A percentile compares a stretch with the other conserved stretches of the same genome.
Conservation (phyloP, 345 rosid species). For the Psidium friedrichsthalianum region DNA sequence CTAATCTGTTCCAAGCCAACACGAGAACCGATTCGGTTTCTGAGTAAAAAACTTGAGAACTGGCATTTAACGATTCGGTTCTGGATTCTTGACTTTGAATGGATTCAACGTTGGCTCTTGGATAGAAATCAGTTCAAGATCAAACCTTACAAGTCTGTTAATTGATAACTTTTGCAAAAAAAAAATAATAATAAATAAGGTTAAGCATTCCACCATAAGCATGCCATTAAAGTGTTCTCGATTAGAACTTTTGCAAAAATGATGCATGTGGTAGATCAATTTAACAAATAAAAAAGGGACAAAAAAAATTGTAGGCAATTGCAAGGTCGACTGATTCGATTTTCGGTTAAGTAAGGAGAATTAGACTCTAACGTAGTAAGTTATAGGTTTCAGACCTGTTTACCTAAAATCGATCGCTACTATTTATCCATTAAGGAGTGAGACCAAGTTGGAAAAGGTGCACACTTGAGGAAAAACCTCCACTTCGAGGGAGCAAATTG, state of each 20-base stretch:
- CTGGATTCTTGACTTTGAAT: too few relatives aligned
- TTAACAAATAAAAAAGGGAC: background rate
- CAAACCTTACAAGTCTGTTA: background rate
- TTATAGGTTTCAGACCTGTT: too few relatives aligned
- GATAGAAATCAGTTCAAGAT: background rate
- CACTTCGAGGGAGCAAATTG: too few relatives aligned
- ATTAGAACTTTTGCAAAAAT: background rate
- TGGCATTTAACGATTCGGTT: accelerated
- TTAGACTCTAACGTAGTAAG: too few relatives aligned
- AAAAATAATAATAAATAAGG: background rate
- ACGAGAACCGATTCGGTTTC: background rate
- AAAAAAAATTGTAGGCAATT: too few relatives aligned
- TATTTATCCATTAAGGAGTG: too few relatives aligned
- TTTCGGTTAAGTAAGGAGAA: too few relatives aligned
- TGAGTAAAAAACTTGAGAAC: background rate
- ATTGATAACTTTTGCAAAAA: background rate
- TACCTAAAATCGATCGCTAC: too few relatives aligned
- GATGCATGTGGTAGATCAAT: background rate
- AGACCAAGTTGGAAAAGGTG: too few relatives aligned
- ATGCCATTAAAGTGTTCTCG: background rate
- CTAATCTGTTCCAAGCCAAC: accelerated
- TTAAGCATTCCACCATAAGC: background rate
- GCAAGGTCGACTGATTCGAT: too few relatives aligned
- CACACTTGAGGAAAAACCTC: too few relatives aligned
- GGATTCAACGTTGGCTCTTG: too few relatives aligned